Conservation (phyloP, 2,329 filamentous ascomycete genomes). For the Juglanconis sp. region DNA sequence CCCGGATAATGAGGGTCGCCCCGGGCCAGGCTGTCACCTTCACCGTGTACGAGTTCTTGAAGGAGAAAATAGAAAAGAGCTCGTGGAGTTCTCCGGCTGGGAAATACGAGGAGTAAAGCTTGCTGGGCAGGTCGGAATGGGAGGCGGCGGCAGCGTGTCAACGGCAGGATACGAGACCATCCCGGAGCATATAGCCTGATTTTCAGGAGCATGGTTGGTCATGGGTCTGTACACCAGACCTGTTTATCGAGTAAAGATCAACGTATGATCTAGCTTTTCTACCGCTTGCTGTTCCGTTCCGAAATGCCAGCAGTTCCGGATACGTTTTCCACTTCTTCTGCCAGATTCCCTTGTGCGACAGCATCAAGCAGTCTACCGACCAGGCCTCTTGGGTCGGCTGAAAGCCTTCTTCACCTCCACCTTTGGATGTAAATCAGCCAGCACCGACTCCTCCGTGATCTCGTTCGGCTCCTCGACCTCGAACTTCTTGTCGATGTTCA, state of each 20-base stretch:
- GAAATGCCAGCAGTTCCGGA: neutral
- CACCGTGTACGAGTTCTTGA: constrained; percentile 75
- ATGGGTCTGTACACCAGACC: neutral
- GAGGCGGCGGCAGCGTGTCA: neutral
- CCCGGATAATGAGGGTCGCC: constrained; percentile 93
- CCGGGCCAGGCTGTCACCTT: constrained; percentile 83
- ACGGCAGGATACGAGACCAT: neutral
- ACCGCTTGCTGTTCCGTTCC: neutral
- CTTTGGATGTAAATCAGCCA: constrained; percentile 66
- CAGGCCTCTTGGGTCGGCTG: constrained; percentile 75
- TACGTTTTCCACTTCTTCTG: neutral
- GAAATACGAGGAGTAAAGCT: constrained; percentile 63
- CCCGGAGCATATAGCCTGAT: constrained; percentile 4
- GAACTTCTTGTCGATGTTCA: constrained; percentile 68
- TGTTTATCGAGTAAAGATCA: neutral
- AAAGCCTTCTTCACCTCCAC: constrained; percentile 66
- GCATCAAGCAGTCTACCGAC: constrained; percentile 41
- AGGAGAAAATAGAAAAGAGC: constrained; percentile 67
- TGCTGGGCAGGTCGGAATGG: neutral
- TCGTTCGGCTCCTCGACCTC: constrained; percentile 67
- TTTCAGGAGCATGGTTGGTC: neutral
- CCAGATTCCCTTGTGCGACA: neutral
- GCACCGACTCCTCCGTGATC: constrained; percentile 63
- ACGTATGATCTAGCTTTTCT: neutral
- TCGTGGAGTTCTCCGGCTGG: constrained; percentile 57